Base-by-base conservation (phyloP, 2,329 filamentous ascomycete species). In the Tothia fuscella region DNA sequence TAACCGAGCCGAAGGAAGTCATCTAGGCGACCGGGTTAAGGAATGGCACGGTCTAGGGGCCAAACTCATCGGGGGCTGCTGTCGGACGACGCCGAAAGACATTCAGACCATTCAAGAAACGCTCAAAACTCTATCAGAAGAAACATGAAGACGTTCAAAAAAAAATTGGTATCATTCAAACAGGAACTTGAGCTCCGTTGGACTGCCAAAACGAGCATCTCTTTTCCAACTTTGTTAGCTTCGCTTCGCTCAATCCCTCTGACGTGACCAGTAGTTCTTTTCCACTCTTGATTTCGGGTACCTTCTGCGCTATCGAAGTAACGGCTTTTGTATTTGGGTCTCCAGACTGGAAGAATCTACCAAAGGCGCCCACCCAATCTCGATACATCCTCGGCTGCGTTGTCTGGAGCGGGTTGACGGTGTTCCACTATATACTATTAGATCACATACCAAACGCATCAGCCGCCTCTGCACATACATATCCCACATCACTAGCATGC, bases 311-410 rank as follows among this genome's bases (percentile, higher is more conserved):
- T 21, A 56, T 59, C 2, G 45, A 45, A 41, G 64, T 60, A 0
- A 72, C 76, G 26, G 77, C 46, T 45, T 77, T 78, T 44, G 71
- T 62, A 49, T 78, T 77, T 0, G 75, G 72, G 52, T 77, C 65
- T 0, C 72, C 72, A 0, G 70, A 74, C 52, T 72, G 64, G 44
- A 78, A 70, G 54, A 78, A 79, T 19, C 68, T 73, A 1, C 71
- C 74, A 50, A 79, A 68, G 0, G 74, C 73, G 4, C 76, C 75
- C 1, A 68, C 55, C 46, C 68, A 79, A 9, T 71, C 74, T 14
- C 68, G 47, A 46, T 79, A 80, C 5, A 71, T 70, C 1, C 71
- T 47, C 0, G 67, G 62, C 46, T 78, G 64, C 0, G 64, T 60
- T 43, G 66, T 52, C 45, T 79, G 76, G 3, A 72, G 55, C 0